Evolutionary conservation across 2,329 filamentous ascomycete genomes (phyloP).

Genomic region (Cercospora janseana): DNA sequence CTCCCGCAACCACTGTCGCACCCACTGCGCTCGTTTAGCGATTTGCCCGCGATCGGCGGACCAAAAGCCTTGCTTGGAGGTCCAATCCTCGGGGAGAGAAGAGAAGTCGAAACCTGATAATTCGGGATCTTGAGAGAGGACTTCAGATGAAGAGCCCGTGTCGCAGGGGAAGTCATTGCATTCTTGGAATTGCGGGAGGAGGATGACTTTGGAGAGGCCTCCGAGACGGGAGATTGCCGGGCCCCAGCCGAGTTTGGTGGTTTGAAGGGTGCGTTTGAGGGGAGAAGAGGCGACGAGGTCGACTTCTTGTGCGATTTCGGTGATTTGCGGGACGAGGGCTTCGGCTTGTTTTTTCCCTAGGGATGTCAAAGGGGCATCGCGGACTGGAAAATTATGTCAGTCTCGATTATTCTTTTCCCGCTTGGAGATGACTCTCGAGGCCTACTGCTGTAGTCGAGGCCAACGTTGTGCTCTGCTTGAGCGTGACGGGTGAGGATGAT

Average conservation of each 20-base stretch:
- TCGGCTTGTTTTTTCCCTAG: conserved; percentile 38
- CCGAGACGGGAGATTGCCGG: conserved; percentile 33
- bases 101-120: conserved; percentile 34
- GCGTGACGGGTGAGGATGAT: conserved; percentile 38
- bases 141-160: conserved; percentile 30
- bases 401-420: not conserved
- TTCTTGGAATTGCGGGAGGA: conserved; percentile 36
- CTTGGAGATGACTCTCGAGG: not conserved
- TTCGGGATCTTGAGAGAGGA: conserved; percentile 30
- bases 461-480: conserved; percentile 38
- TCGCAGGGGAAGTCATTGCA: conserved; percentile 37
- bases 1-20: conserved; percentile 34
- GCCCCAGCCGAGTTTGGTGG: conserved; percentile 34
- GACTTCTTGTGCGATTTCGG: conserved; percentile 28
- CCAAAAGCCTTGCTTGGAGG: conserved; percentile 35
- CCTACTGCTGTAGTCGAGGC: conserved; percentile 35
- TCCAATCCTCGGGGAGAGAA: conserved; percentile 34
- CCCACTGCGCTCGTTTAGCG: conserved; percentile 32
- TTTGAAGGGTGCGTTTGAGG: conserved; percentile 36
- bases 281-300: conserved; percentile 36
- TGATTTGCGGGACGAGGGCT: conserved; percentile 31
- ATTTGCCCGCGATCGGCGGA: conserved; percentile 24
- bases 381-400: conserved; percentile 25
- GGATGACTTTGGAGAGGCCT: conserved; percentile 31
- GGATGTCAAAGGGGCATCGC: conserved; percentile 35